Conservation (phyloP, 2,329 filamentous ascomycete genomes). For the Aureobasidium sp. region DNA sequence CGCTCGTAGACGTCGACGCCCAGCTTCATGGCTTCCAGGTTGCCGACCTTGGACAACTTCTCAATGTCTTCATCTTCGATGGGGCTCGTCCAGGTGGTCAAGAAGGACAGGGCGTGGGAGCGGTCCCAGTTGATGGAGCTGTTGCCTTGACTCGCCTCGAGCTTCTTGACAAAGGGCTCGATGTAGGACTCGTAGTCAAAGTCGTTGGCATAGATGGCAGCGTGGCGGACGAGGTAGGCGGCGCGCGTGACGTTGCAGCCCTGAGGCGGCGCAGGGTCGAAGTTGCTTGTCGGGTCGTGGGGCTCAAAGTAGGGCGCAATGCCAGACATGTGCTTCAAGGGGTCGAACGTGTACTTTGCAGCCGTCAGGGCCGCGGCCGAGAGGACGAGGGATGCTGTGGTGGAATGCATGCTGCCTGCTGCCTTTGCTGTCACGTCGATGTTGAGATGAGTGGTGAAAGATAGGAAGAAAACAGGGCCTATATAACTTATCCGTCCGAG, state of each 20-base stretch:
- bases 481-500: neutral
- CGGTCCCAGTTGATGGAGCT: slow-evolving; percentile 52
- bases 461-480: neutral
- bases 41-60: slow-evolving; percentile 55
- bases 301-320: slow-evolving; percentile 47
- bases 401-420: neutral
- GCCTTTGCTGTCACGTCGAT: neutral
- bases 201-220: slow-evolving; percentile 47
- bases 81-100: slow-evolving; percentile 51
- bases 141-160: slow-evolving; percentile 40
- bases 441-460: neutral
- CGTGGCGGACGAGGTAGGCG: slow-evolving; percentile 45
- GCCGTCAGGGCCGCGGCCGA: slow-evolving; percentile 9
- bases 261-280: slow-evolving; percentile 42
- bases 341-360: slow-evolving; percentile 37
- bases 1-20: slow-evolving; percentile 53
- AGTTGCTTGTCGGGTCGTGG: slow-evolving; percentile 33
- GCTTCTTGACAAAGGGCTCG: slow-evolving; percentile 48
- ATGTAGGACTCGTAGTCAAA: slow-evolving; percentile 48
- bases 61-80: slow-evolving; percentile 51
- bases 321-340: slow-evolving; percentile 44
- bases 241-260: slow-evolving; percentile 46
- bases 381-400: slow-evolving; percentile 10
- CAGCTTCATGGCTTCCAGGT: slow-evolving; percentile 53
- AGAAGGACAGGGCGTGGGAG: slow-evolving; percentile 50